Evolutionary conservation across 1,284 basidiomycete species (phyloP).

Genomic region (Fomitopsis betulina): DNA sequence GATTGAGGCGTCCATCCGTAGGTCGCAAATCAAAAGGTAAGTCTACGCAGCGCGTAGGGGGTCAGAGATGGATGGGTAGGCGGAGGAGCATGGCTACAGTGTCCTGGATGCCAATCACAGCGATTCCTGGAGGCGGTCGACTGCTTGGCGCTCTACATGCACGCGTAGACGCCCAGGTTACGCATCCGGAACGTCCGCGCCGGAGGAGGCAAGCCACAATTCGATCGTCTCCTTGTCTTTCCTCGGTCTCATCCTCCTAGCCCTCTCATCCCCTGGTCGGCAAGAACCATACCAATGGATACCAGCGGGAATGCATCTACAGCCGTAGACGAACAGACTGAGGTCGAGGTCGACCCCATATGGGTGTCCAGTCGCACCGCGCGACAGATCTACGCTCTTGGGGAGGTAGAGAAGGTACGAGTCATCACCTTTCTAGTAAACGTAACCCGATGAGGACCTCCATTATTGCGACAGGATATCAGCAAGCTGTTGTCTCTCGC

Average conservation of each 20-base stretch:
- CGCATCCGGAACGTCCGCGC: background rate
- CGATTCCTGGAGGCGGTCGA: background rate
- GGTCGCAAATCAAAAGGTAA: background rate
- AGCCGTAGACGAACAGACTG: background rate
- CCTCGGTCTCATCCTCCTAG: background rate
- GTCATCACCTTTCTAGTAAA: background rate
- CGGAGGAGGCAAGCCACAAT: background rate
- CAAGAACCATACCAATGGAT: background rate
- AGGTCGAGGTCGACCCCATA: slow-evolving; percentile 51
- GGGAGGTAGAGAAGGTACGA: slow-evolving; percentile 75
- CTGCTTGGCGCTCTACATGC: background rate
- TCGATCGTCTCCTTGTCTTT: background rate
- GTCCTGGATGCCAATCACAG: background rate
- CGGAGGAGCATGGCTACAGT: background rate
- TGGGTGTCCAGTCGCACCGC: slow-evolving; percentile 79
- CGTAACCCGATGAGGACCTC: background rate
- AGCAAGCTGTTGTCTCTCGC: slow-evolving; percentile 67
- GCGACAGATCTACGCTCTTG: slow-evolving; percentile 73
- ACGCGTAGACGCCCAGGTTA: background rate
- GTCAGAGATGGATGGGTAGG: background rate
- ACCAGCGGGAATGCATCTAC: background rate
- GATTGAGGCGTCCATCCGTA: background rate
- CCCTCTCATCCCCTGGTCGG: too few relatives aligned
- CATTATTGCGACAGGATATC: slow-evolving; percentile 50
- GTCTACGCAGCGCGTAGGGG: background rate